Percentiles rank a stretch among this genome's conserved stretches.
These are phyloP conservation scores for Pythium dissotocum DNA, from an alignment of 352 stramenopile genomes.

Conservation along the genomic window DNA sequence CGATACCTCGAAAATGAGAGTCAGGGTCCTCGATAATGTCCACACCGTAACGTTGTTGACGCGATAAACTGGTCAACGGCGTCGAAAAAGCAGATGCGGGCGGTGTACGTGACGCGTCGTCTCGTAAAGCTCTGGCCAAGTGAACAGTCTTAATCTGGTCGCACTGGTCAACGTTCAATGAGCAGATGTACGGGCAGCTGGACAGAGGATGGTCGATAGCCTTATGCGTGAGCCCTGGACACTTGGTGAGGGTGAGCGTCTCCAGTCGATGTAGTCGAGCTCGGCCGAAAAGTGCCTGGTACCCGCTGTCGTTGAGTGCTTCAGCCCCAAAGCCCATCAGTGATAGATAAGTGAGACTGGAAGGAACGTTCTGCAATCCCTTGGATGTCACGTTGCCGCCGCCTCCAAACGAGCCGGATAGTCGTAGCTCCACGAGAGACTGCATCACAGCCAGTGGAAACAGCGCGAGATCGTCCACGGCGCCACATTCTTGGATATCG, in stretches of 20 bases:
- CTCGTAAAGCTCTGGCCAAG: slow-evolving; percentile 31
- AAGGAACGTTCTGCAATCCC: slow-evolving; percentile 50
- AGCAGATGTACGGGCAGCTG: slow-evolving; percentile 43
- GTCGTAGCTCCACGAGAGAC: slow-evolving; percentile 45
- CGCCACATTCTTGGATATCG: slow-evolving; percentile 50
- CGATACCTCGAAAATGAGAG: slow-evolving; percentile 45
- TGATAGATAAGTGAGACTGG: slow-evolving; percentile 38
- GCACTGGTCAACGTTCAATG: slow-evolving; percentile 53
- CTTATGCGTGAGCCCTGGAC: slow-evolving; percentile 28
- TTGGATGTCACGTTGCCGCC: slow-evolving; percentile 36
- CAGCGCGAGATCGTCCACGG: slow-evolving; percentile 60
- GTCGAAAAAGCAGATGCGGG: neutral
- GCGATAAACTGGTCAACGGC: neutral
- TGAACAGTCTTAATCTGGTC: slow-evolving; percentile 32
- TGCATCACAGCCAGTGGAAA: slow-evolving; percentile 66
- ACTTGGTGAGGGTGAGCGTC: slow-evolving; percentile 42
- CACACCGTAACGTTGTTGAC: slow-evolving; percentile 39
- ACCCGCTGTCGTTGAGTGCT: slow-evolving; percentile 41
- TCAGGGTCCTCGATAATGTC: slow-evolving; percentile 55
- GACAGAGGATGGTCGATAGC: slow-evolving; percentile 35
- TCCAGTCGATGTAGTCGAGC: slow-evolving; percentile 36
- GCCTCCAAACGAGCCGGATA: slow-evolving; percentile 28
- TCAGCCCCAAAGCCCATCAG: slow-evolving; percentile 30
- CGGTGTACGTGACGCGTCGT: slow-evolving; percentile 11
- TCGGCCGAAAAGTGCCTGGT: slow-evolving; percentile 27